These are phyloP conservation scores for Nepenthes mirabilis DNA, from an alignment of 148 eudicot species.

Conservation along the genomic window DNA sequence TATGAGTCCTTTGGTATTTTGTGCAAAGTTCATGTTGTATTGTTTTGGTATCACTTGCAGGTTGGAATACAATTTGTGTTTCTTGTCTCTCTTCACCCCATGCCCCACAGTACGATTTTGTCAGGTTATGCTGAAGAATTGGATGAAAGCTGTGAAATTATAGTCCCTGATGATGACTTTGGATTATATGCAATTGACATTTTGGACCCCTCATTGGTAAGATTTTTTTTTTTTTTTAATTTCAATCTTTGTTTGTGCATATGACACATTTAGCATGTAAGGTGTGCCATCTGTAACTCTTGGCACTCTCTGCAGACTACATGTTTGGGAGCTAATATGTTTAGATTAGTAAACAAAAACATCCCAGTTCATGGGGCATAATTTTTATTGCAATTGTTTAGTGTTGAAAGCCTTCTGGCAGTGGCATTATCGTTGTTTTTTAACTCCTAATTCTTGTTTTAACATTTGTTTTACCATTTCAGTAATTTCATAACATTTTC, in stretches of 20 bases:
- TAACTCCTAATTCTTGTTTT: neutral
- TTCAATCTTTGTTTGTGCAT: neutral
- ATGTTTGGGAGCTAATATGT: too few species aligned
- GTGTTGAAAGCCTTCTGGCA: too few species aligned
- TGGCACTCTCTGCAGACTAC: neutral
- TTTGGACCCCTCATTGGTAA: slow-evolving; percentile 79
- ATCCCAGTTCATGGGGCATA: too few species aligned
- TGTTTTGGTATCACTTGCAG: too few species aligned
- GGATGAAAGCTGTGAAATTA: slow-evolving; percentile 53
- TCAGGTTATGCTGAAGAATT: slow-evolving; percentile 75
- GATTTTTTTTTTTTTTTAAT: slow-evolving; percentile 5
- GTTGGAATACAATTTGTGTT: too few species aligned
- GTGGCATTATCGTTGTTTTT: neutral
- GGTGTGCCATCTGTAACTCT: neutral
- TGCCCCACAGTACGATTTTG: neutral
- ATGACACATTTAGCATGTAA: neutral
- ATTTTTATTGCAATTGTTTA: too few species aligned
- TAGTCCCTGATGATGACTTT: slow-evolving; percentile 81
- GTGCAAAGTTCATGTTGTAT: too few species aligned
- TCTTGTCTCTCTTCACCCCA: too few species aligned
- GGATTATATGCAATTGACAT: slow-evolving; percentile 94
- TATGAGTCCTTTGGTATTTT: too few species aligned
- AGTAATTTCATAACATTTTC: neutral
- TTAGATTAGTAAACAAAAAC: too few species aligned
- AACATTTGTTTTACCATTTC: neutral